Evolutionary conservation across 176 grass and related monocot species (phyloP), one percentile per base, ranked within the genome.

Genomic region (Stipa capillata): DNA sequence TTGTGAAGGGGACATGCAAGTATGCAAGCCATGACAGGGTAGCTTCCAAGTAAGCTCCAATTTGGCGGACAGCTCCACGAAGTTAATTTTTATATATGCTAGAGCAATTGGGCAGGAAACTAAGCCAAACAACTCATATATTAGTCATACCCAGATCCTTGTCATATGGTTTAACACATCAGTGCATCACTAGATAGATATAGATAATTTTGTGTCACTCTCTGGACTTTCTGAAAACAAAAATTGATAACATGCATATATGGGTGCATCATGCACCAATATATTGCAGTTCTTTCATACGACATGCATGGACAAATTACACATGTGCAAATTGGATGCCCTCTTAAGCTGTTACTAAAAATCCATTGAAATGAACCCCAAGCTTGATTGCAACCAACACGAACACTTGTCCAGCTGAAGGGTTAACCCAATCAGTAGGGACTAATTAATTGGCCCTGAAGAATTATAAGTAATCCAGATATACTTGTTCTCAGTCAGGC

Each of bases 1-100:
- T 73, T 73, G 16, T 48, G 67, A 88, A 45, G 21, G 47, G 7
- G 54, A 87, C 65, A 52, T 83, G 42, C 39, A 29, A 64, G 10
- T 54, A 52, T 83, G 42, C 39, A 29, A 64, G 10, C 21, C 17
- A 47, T 64, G 54, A 21, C 79, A 62, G 44, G 14, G 29, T 47
- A 32, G 39, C 24, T 18, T 33, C 11, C 43, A 55, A 16, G 8
- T 24, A 70, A 24, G 11, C 44, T 75, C 60, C 69, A 76, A 81
- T 0, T 70, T 59, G 31, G 6, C 69, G 59, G 50, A 42, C 3
- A 68, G 49, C 50, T 78, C 70, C 34, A 54, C 24, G 51, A 49
- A 17, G 31, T 28, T 68, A 13, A 68, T 56, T 9, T 34, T 37
- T 73, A 5, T 36, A 31, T 49, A 33, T 47, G 10, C 8, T 33